Evolutionary conservation across 495 filamentous ascomycete species (phyloP).

Genomic region (Hypomontagnella monticulosa): DNA sequence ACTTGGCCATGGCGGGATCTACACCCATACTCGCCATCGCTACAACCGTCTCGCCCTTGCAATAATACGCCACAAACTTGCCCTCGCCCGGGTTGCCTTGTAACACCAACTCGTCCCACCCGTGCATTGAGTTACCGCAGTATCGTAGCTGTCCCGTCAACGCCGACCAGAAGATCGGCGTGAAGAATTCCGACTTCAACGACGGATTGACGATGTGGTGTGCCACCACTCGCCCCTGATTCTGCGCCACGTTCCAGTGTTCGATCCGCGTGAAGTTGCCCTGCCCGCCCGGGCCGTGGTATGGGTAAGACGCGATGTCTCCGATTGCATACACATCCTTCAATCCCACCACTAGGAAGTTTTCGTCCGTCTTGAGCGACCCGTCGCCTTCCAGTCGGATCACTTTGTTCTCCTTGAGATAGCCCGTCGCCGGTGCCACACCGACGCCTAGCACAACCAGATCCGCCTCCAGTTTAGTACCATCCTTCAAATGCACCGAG

Average conservation of each 20-base stretch:
- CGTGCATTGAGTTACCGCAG: slow-evolving; percentile 81
- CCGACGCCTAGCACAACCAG: slow-evolving; percentile 91
- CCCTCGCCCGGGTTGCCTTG: slow-evolving; percentile 79
- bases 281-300: slow-evolving; percentile 85
- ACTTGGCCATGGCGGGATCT: slow-evolving; percentile 87
- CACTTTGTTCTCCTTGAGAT: slow-evolving; percentile 74
- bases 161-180: slow-evolving; percentile 96
- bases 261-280: slow-evolving; percentile 79
- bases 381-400: slow-evolving; percentile 80
- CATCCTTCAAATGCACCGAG: slow-evolving; percentile 84
- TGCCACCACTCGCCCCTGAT: slow-evolving; percentile 81
- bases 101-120: slow-evolving; percentile 85
- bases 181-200: slow-evolving; percentile 74
- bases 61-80: slow-evolving; percentile 90
- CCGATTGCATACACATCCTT: slow-evolving; percentile 91
- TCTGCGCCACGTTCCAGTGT: slow-evolving; percentile 99
- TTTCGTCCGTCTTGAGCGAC: slow-evolving; percentile 78
- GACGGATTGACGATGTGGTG: slow-evolving; percentile 72
- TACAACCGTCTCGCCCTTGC: slow-evolving; percentile 85
- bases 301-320: slow-evolving; percentile 95
- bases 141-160: slow-evolving; percentile 89
- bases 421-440: slow-evolving; percentile 86
- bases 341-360: slow-evolving; percentile 76
- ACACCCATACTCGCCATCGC: slow-evolving; percentile 90
- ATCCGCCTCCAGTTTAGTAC: slow-evolving; percentile 84